phyloP scores from a whole-genome alignment of 2,329 filamentous ascomycete genomes.

The Rachicladosporium sp. region DNA sequence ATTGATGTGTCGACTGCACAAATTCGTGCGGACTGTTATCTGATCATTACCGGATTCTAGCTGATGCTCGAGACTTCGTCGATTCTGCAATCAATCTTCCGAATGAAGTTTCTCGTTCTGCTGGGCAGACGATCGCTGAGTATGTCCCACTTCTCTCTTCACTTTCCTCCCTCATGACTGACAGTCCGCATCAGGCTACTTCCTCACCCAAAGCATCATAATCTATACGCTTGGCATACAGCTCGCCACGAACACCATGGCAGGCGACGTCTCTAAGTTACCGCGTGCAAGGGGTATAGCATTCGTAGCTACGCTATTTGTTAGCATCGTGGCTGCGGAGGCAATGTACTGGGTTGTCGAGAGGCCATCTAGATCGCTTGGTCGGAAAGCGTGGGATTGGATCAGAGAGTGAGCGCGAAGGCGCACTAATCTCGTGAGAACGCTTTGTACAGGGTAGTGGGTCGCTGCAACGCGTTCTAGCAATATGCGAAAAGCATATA shows the following conservation, averaged over 20 bases:
- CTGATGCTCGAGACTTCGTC: constrained; percentile 30
- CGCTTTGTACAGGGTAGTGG: no score
- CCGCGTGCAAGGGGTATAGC: constrained; percentile 8
- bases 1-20: constrained; percentile 25
- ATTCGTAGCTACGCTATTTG: constrained; percentile 11
- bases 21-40: constrained; percentile 32
- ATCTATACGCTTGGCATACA: constrained; percentile 32
- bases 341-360: constrained; percentile 13
- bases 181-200: constrained; percentile 22
- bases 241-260: constrained; percentile 27
- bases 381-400: constrained; percentile 10
- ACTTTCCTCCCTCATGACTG: no score
- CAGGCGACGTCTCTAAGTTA: constrained; percentile 3
- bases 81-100: constrained; percentile 24
- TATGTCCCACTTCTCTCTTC: constrained; percentile 19
- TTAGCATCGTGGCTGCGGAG: constrained; percentile 10
- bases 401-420: constrained; percentile 7
- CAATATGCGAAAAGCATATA: no score
- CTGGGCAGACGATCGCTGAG: constrained; percentile 33
- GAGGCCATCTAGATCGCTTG: constrained; percentile 9
- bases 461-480: no score
- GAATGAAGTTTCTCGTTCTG: constrained; percentile 23
- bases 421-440: no score
- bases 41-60: constrained; percentile 31
- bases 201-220: constrained; percentile 30